Conservation (phyloP, 2,329 filamentous ascomycete genomes). For the Cladosporium velox region DNA sequence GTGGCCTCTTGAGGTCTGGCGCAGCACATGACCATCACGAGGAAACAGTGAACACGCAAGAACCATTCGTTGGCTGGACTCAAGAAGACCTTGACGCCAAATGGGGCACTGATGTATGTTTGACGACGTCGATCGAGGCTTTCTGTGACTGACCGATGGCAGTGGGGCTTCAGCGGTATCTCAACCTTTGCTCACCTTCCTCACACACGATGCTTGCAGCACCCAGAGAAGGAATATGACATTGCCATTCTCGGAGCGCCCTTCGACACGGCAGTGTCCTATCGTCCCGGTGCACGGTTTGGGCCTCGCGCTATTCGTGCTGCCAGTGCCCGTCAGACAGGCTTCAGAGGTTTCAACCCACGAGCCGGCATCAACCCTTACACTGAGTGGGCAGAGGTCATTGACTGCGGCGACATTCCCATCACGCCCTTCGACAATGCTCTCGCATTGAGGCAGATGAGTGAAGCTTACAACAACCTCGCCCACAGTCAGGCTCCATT, state of each 20-base stretch:
- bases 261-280: constrained; percentile 53
- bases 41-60: constrained; percentile 15
- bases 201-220: constrained; percentile 51
- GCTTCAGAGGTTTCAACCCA: constrained; percentile 79
- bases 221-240: constrained; percentile 47
- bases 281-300: constrained; percentile 63
- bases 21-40: constrained; percentile 14
- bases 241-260: constrained; percentile 53
- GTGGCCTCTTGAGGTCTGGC: neutral
- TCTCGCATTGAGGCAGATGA: constrained; percentile 81
- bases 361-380: constrained; percentile 84
- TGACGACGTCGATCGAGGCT: neutral
- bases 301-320: constrained; percentile 85
- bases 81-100: constrained; percentile 33
- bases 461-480: constrained; percentile 73
- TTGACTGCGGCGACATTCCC: constrained; percentile 91
- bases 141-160: neutral
- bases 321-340: constrained; percentile 70
- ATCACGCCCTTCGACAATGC: constrained; percentile 84
- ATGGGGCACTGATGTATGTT: constrained; percentile 33
- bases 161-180: constrained; percentile 40
- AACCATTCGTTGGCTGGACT: constrained; percentile 31
- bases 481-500: constrained; percentile 45
- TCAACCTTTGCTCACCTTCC: constrained; percentile 48
- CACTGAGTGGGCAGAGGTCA: constrained; percentile 71